Conservation (phyloP, 495 filamentous ascomycete species). For the Penicillium riverlandense region DNA sequence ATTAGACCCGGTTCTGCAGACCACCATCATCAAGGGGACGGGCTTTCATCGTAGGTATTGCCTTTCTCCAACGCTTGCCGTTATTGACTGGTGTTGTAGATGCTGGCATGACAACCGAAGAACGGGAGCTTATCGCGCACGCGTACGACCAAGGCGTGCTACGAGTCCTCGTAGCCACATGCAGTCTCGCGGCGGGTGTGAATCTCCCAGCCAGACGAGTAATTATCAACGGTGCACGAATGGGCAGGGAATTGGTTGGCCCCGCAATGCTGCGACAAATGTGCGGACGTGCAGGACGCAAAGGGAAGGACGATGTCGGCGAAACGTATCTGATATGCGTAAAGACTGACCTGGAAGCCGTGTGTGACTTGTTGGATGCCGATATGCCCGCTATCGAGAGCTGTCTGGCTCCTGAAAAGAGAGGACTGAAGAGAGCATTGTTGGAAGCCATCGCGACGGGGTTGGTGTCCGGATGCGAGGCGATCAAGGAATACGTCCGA, state of each 20-base stretch:
- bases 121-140: slow-evolving; percentile 65
- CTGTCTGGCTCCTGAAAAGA: slow-evolving; percentile 60
- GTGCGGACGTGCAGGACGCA: slow-evolving; percentile 76
- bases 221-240: slow-evolving; percentile 69
- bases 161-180: slow-evolving; percentile 73
- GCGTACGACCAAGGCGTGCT: slow-evolving; percentile 66
- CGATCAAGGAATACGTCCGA: slow-evolving; percentile 64
- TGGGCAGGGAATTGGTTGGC: slow-evolving; percentile 71
- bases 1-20: slow-evolving; percentile 59
- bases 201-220: slow-evolving; percentile 72
- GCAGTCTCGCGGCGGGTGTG: slow-evolving; percentile 78
- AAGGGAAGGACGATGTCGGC: slow-evolving; percentile 74
- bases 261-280: slow-evolving; percentile 80
- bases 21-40: slow-evolving; percentile 57
- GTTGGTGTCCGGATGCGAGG: slow-evolving; percentile 59
- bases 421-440: slow-evolving; percentile 64
- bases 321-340: slow-evolving; percentile 77
- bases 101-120: slow-evolving; percentile 73
- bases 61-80: neutral
- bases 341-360: slow-evolving; percentile 59
- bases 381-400: slow-evolving; percentile 66
- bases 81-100: slow-evolving; percentile 25
- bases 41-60: slow-evolving; percentile 63
- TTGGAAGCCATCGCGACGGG: slow-evolving; percentile 68
- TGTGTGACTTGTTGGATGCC: slow-evolving; percentile 64